Evolutionary conservation across 2,329 filamentous ascomycete species (phyloP).

Genomic region (Penicillium brevicompactum): DNA sequence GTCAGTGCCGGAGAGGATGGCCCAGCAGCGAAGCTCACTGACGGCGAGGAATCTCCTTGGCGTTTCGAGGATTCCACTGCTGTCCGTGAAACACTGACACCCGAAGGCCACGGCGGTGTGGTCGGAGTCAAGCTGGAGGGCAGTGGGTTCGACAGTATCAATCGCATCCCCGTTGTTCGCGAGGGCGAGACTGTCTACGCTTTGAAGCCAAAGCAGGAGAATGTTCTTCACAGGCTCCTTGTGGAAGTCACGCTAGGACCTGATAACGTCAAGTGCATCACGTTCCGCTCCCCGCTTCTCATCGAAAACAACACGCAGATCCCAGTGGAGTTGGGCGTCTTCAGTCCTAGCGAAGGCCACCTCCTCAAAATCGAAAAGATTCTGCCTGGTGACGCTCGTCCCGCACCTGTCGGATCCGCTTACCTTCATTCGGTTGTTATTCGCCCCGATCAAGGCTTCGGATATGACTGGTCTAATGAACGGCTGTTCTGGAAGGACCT

Average conservation of each 20-base stretch:
- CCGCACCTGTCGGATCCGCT: conserved; percentile 87
- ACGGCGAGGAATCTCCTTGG: conserved; percentile 92
- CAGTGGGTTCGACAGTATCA: conserved; percentile 89
- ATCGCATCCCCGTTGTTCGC: conserved; percentile 85
- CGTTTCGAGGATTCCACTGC: conserved; percentile 96
- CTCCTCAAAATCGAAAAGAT: conserved; percentile 98
- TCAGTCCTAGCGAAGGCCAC: conserved; percentile 82
- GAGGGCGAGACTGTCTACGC: conserved; percentile 92
- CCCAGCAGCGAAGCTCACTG: conserved; percentile 73
- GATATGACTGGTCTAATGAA: conserved; percentile 92
- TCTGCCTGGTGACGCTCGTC: conserved; percentile 82
- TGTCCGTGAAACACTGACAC: conserved; percentile 88
- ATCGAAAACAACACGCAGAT: conserved; percentile 98
- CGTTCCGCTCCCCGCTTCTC: conserved; percentile 84
- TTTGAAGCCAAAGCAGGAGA: conserved; percentile 81
- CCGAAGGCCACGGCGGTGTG: conserved; percentile 76
- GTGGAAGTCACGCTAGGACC: conserved; percentile 88
- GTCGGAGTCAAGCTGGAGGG: conserved; percentile 85
- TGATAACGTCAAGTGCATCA: conserved; percentile 98
- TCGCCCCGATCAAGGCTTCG: conserved; percentile 92
- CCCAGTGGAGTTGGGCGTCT: conserved; percentile 89
- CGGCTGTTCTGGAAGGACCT: conserved; percentile 91
- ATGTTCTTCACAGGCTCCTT: conserved; percentile 82
- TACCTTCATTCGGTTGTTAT: conserved; percentile 87
- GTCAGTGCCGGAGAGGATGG: conserved; percentile 68